phyloP scores from a whole-genome alignment of 257 asterid genomes.

The Solanum peruvianum region DNA sequence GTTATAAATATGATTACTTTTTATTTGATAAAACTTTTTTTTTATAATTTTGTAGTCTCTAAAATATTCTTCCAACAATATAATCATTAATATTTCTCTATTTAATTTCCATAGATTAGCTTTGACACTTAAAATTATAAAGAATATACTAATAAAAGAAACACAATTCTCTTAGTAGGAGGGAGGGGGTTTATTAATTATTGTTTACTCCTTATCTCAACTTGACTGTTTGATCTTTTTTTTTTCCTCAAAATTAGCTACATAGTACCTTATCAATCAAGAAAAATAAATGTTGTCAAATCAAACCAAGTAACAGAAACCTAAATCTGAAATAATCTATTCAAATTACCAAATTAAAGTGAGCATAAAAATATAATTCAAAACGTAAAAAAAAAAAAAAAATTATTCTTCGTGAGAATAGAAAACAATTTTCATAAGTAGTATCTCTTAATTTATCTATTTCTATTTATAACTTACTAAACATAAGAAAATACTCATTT shows the following conservation, averaged over 20 bases:
- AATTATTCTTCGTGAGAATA: neutral
- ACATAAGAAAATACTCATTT: neutral
- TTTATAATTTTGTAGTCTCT: neutral
- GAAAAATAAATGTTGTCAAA: neutral
- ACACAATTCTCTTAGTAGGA: neutral
- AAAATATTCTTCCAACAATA: neutral
- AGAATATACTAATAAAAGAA: neutral
- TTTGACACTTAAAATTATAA: neutral
- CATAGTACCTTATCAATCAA: neutral
- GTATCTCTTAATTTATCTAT: neutral
- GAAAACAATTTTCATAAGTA: neutral
- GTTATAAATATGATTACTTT: neutral
- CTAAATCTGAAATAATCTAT: neutral
- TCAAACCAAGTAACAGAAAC: neutral
- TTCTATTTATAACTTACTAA: neutral
- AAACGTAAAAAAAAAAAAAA: neutral
- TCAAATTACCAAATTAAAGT: neutral
- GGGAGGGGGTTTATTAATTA: neutral
- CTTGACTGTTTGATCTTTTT: neutral
- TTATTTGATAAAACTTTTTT: neutral
- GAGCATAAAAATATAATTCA: neutral
- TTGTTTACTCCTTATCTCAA: neutral
- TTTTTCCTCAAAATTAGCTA: neutral
- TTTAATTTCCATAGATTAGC: neutral
- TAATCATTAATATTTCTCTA: neutral